These are phyloP conservation scores for Trametes cinnabarina DNA, from an alignment of 768 basidiomycete species.

Conservation along the genomic window DNA sequence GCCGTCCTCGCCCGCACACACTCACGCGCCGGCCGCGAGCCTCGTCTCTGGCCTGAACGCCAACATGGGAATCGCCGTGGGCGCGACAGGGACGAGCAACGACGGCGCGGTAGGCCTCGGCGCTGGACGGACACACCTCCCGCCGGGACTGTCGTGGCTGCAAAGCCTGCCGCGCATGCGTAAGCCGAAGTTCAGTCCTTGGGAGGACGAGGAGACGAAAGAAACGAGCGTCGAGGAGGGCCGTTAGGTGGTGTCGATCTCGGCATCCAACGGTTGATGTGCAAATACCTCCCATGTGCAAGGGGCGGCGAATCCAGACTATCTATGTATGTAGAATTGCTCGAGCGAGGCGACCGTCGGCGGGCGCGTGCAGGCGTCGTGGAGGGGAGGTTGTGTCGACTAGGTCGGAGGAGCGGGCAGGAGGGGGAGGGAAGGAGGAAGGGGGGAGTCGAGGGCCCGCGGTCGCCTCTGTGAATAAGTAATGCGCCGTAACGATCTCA, in stretches of 20 bases:
- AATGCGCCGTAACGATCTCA: constrained; percentile 23
- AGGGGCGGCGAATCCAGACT: constrained; percentile 1
- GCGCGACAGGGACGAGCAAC: constrained; percentile 23
- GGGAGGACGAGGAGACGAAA: constrained; percentile 63
- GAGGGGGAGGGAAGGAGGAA: not conserved
- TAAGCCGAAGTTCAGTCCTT: constrained; percentile 74
- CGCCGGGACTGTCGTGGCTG: constrained; percentile 62
- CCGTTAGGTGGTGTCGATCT: not conserved
- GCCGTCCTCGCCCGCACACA: constrained; percentile 62
- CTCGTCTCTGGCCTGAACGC: constrained; percentile 18
- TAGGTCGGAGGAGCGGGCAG: not conserved
- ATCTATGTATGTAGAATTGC: constrained; percentile 17
- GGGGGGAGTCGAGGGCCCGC: not conserved
- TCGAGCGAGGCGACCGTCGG: not conserved
- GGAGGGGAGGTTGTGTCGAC: not conserved
- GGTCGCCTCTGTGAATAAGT: constrained; percentile 13
- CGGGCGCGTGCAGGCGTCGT: not conserved
- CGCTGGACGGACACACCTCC: constrained; percentile 14
- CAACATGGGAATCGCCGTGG: constrained; percentile 21
- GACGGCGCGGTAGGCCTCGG: constrained; percentile 2
- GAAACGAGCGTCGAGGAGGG: constrained; percentile 14
- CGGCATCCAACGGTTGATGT: not conserved
- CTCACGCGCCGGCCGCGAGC: constrained; percentile 37
- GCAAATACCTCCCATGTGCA: not conserved
- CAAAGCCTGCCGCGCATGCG: constrained; percentile 61